Evolutionary conservation across 75 land plant species (phyloP).

Genomic region (Ceratopteris richardii): DNA sequence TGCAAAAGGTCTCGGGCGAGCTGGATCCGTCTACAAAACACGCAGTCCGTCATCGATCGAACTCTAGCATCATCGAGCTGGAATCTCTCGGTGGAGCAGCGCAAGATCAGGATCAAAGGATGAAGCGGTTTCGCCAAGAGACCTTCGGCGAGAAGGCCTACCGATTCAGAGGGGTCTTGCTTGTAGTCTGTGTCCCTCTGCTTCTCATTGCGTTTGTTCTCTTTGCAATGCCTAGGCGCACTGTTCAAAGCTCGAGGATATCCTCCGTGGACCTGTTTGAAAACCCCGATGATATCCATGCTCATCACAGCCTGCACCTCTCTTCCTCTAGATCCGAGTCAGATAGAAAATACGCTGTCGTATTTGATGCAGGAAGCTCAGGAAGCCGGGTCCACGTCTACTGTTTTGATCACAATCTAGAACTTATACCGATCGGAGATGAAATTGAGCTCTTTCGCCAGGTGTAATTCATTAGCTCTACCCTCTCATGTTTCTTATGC

Average conservation of each 20-base stretch:
- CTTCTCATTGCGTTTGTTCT: slow-evolving; percentile 57
- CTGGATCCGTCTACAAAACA: too few relatives aligned
- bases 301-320: background rate
- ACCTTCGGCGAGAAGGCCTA: slow-evolving; percentile 54
- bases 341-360: slow-evolving; percentile 58
- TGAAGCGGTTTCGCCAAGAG: slow-evolving; percentile 36
- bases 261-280: background rate
- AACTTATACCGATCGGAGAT: slow-evolving; percentile 64
- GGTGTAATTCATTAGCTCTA: slow-evolving; percentile 27
- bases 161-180: slow-evolving; percentile 51
- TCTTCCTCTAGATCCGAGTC: background rate
- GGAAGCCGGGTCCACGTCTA: slow-evolving; percentile 97
- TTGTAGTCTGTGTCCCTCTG: slow-evolving; percentile 57
- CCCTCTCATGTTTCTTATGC: too few relatives aligned
- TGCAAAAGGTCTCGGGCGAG: too few relatives aligned
- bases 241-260: background rate
- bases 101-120: background rate
- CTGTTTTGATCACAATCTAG: slow-evolving; percentile 57
- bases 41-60: too few relatives aligned
- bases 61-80: too few relatives aligned
- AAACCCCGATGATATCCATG: background rate
- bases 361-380: slow-evolving; percentile 98
- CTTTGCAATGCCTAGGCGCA: slow-evolving; percentile 57
- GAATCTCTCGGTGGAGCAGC: too few relatives aligned
- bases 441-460: slow-evolving; percentile 68